phyloP scores from a whole-genome alignment of 2,329 filamentous ascomycete species.

The Pseudogymnoascus sp. region DNA sequence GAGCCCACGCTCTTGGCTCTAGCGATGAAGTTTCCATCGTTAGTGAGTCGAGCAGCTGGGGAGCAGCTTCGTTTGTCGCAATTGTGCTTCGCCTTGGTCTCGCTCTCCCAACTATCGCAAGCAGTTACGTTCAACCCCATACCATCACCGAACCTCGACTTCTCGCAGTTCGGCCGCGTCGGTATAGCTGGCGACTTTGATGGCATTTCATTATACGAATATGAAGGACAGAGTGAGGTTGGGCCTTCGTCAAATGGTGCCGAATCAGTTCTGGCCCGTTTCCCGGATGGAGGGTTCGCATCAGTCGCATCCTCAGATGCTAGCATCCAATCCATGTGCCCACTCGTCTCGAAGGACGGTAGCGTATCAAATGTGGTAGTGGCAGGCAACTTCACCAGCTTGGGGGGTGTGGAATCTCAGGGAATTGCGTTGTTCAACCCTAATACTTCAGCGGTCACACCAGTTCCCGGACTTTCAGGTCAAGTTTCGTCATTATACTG shows the following conservation, averaged over 20 bases:
- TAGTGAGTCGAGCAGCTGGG: conserved; percentile 24
- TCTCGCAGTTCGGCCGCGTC: conserved; percentile 71
- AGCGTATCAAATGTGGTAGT: conserved; percentile 69
- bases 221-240: conserved; percentile 68
- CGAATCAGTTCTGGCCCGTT: conserved; percentile 69
- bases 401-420: conserved; percentile 68
- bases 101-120: conserved; percentile 36
- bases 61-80: conserved; percentile 31
- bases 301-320: conserved; percentile 72
- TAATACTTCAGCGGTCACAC: conserved; percentile 59
- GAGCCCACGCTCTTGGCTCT: conserved; percentile 16
- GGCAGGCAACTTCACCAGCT: conserved; percentile 91
- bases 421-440: conserved; percentile 79
- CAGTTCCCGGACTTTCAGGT: conserved; percentile 75
- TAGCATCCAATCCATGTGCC: conserved; percentile 82
- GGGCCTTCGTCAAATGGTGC: conserved; percentile 67
- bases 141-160: conserved; percentile 67
- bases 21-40: conserved; percentile 29
- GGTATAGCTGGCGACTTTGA: conserved; percentile 85
- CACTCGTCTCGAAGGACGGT: conserved; percentile 62
- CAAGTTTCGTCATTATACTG: conserved; percentile 78
- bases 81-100: conserved; percentile 34
- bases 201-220: conserved; percentile 85
- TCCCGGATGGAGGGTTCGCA: conserved; percentile 80
- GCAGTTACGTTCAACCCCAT: conserved; percentile 55